Percentiles rank a stretch among this genome's conserved stretches.
Conservation (phyloP, 495 filamentous ascomycete species). For the Penicillium angulare region DNA sequence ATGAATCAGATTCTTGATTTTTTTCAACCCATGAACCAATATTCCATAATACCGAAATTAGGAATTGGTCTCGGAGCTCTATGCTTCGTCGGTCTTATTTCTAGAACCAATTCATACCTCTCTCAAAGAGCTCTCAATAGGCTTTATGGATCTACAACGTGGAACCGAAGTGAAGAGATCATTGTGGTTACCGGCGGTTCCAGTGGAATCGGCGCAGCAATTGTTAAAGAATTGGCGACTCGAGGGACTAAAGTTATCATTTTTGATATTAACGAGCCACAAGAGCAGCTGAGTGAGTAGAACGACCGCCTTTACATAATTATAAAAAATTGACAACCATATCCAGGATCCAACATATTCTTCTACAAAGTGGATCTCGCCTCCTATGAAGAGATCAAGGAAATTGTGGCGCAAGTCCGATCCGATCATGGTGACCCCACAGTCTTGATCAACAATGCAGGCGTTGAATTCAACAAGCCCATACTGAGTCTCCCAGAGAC, state of each 20-base stretch:
- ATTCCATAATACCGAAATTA: background rate
- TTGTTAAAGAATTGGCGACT: conserved; percentile 57
- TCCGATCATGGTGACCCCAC: conserved; percentile 55
- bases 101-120: background rate
- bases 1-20: background rate
- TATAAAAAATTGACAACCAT: background rate
- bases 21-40: background rate
- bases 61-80: background rate
- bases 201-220: conserved; percentile 59
- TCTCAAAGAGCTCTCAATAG: conserved; percentile 3
- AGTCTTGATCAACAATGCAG: conserved; percentile 67
- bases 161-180: conserved; percentile 42
- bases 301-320: background rate
- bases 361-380: conserved; percentile 60
- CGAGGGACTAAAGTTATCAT: conserved; percentile 54
- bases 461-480: conserved; percentile 58
- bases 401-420: conserved; percentile 44
- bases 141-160: no score
- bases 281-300: background rate
- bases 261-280: conserved; percentile 58
- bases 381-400: conserved; percentile 41
- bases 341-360: background rate
- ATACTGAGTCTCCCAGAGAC: conserved; percentile 49
- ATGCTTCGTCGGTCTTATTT: background rate
- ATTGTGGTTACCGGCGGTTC: conserved; percentile 64